Conservation (phyloP, 2,329 filamentous ascomycete species). For the Sarocladiaceae sp. region DNA sequence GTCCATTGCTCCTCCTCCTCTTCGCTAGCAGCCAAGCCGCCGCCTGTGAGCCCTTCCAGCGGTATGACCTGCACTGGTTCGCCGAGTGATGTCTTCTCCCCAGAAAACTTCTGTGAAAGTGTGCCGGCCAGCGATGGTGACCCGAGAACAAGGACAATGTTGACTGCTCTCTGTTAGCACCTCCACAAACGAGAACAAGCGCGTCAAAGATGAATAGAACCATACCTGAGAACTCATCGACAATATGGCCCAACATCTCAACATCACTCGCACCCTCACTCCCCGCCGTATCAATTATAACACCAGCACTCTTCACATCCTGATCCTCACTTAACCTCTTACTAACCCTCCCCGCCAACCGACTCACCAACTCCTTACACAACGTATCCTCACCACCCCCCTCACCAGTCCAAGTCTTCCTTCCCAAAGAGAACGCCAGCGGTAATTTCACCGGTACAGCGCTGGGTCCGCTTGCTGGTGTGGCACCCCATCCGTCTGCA, state of each 20-base stretch:
- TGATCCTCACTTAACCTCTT: constrained; percentile 73
- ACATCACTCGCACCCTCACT: constrained; percentile 63
- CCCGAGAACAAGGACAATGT: constrained; percentile 76
- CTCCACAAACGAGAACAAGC: constrained; percentile 21
- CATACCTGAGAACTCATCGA: constrained; percentile 49
- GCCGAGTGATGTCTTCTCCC: constrained; percentile 49
- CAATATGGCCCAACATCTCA: constrained; percentile 76
- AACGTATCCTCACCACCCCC: constrained; percentile 46
- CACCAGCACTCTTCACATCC: constrained; percentile 66
- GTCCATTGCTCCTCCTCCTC: constrained; percentile 66
- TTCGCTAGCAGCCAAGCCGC: constrained; percentile 58
- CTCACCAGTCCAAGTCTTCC: constrained; percentile 31
- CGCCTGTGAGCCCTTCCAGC: constrained; percentile 80
- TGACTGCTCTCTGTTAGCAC: constrained; percentile 55
- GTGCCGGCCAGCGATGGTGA: constrained; percentile 73
- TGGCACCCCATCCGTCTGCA: constrained; percentile 83
- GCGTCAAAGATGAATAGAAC: not conserved
- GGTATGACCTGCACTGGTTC: constrained; percentile 72
- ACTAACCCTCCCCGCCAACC: constrained; percentile 74
- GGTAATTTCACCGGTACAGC: constrained; percentile 87
- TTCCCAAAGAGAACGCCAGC: constrained; percentile 83
- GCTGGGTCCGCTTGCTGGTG: constrained; percentile 86
- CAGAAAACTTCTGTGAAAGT: constrained; percentile 64
- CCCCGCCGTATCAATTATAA: constrained; percentile 80
- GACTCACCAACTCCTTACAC: constrained; percentile 60